phyloP scores from a whole-genome alignment of 257 asterid species.

The Pogostemon cablin region DNA sequence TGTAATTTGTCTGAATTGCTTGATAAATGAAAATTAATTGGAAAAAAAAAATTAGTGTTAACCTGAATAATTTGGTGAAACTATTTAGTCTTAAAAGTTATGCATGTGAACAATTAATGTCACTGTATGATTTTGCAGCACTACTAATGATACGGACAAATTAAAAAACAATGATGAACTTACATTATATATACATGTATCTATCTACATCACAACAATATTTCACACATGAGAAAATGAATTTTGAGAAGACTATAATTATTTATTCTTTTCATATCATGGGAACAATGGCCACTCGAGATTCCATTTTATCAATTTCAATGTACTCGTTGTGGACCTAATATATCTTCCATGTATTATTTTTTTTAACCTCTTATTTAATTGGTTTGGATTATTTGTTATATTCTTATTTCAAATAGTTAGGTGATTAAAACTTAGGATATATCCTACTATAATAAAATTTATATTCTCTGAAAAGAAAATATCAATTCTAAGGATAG shows the following conservation, averaged over 20 bases:
- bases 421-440: no score
- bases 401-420: no score
- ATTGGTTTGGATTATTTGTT: no score
- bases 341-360: neutral
- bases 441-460: no score
- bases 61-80: no score
- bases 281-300: conserved; percentile 35
- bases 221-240: conserved; percentile 23
- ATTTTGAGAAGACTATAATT: conserved; percentile 34
- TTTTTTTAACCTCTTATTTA: no score
- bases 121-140: conserved; percentile 17
- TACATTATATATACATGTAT: neutral
- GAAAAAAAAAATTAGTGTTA: no score
- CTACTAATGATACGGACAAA: conserved; percentile 16
- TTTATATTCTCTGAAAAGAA: no score
- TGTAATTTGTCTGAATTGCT: no score
- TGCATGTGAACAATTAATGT: conserved; percentile 11
- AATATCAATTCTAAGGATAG: no score
- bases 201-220: conserved; percentile 21
- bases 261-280: conserved; percentile 37
- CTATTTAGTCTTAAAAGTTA: neutral
- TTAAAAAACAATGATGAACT: conserved; percentile 2
- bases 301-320: conserved; percentile 40
- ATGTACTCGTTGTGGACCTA: conserved; percentile 3
- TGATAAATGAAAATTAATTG: no score